A percentile compares a stretch with the other conserved stretches of the same genome.
Conservation (phyloP, 495 filamentous ascomycete genomes). For the Schizothecium vesticola region DNA sequence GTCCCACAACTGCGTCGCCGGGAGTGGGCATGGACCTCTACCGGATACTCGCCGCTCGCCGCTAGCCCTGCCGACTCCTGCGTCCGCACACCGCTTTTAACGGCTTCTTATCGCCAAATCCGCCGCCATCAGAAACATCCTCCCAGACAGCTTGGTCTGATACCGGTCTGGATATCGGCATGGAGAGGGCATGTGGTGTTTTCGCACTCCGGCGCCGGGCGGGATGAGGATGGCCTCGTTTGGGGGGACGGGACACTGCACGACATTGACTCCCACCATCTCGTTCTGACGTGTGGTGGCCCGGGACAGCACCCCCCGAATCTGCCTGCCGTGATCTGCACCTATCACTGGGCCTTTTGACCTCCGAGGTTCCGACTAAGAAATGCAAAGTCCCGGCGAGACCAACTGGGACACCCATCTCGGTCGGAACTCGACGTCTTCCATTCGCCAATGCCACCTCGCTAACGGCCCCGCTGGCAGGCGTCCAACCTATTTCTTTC, state of each 20-base stretch:
- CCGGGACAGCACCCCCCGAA: not conserved
- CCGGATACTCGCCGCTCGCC: not conserved
- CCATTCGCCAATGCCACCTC: slow-evolving; percentile 8
- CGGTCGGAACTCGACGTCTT: not conserved
- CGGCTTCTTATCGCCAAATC: not conserved
- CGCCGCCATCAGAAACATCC: not conserved
- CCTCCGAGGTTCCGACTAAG: not conserved
- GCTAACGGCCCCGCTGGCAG: not conserved
- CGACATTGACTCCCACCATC: not conserved
- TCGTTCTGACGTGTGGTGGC: not conserved
- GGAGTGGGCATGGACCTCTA: not conserved
- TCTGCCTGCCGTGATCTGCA: not conserved
- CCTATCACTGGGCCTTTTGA: not conserved
- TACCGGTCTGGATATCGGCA: not conserved
- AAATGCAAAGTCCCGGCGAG: not conserved
- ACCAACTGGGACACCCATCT: not conserved
- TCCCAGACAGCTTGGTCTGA: not conserved
- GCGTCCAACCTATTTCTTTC: not conserved
- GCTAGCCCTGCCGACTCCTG: not conserved
- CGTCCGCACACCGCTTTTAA: not conserved
- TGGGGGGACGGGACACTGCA: not conserved
- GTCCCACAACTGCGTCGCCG: not conserved
- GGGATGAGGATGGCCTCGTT: not conserved
- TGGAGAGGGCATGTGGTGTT: not conserved
- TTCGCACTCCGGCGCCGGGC: not conserved